Evolutionary conservation across 257 asterid genomes (phyloP), one percentile per base, ranked within the genome.

Genomic region (Leptodermis oblonga): DNA sequence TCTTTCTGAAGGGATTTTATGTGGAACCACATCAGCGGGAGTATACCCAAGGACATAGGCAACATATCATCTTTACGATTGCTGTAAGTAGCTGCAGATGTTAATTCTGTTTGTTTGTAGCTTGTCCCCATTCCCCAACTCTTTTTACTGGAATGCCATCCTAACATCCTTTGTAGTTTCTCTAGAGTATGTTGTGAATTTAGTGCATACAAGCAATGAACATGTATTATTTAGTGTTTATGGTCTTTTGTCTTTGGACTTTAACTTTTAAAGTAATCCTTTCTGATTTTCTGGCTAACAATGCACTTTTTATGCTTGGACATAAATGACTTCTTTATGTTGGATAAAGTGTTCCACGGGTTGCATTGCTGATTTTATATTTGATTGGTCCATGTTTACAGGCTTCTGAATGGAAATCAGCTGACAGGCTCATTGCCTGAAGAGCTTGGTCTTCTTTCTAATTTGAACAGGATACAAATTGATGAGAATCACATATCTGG

Each of bases 11-110:
- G 98, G 88, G 98, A 92, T 79, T 74, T 94, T 65, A 94, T 94
- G 99, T 92, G 98, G 99, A 94, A 94, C 86, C 77, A 65, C 69
- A 80, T 94, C 68, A 80, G 81, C 28, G 98, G 98, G 59, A 81
- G 65, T 61, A 92, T 94, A 81, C 99, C 99, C 42, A 88, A 81
- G 87, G 98, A 94, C 87, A 94, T 94, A 42, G 97, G 99, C 80
- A 86, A 76, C 73, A 83, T 94, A 45, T 43, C 82, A 41, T 66
- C 97, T 8, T 74, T 94, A 62, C 71, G 86, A 75, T 76, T 94
- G 48, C 71, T 94, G 99, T 94, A 81, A 94, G 96, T 87, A 56
- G 80, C 59, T 69, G 7, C 66, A 45, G 36, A 67, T 60, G 30
- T 70, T 69, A 43, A 30, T 76, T 69, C 36, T 26, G 49, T 39